phyloP scores from a whole-genome alignment of 1,284 basidiomycete genomes.

The Polyporus tsugae region DNA sequence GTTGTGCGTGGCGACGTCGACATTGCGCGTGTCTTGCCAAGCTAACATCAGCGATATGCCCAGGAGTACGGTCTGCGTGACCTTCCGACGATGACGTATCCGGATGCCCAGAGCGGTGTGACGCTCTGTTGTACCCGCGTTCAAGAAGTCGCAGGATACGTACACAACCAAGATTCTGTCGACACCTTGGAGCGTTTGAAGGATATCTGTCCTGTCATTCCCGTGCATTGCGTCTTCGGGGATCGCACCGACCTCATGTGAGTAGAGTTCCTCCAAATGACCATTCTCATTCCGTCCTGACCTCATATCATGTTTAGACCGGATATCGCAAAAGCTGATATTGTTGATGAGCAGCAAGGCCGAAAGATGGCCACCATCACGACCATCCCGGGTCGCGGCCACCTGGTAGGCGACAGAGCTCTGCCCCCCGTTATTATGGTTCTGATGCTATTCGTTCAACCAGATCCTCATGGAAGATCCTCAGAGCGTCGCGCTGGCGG shows the following conservation, averaged over 20 bases:
- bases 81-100: constrained; percentile 26
- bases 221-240: constrained; percentile 28
- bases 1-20: constrained; percentile 1
- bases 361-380: background rate
- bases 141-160: constrained; percentile 21
- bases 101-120: constrained; percentile 21
- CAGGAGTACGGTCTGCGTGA: constrained; percentile 29
- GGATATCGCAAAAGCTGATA: background rate
- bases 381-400: background rate
- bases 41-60: too few species aligned
- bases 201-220: constrained; percentile 22
- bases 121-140: constrained; percentile 25
- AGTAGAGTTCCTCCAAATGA: background rate
- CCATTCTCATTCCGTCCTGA: background rate
- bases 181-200: constrained; percentile 19
- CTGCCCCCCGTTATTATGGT: background rate
- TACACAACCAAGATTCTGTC: constrained; percentile 21
- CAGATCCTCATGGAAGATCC: too few species aligned
- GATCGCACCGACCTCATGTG: constrained; percentile 21
- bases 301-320: background rate
- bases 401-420: background rate
- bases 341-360: background rate
- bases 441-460: too few species aligned
- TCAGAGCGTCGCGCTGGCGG: too few species aligned
- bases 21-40: background rate